A percentile compares a stretch with the other conserved stretches of the same genome.
phyloP scores from a whole-genome alignment of 768 basidiomycete genomes.

The Hortiboletus flavorubellus region DNA sequence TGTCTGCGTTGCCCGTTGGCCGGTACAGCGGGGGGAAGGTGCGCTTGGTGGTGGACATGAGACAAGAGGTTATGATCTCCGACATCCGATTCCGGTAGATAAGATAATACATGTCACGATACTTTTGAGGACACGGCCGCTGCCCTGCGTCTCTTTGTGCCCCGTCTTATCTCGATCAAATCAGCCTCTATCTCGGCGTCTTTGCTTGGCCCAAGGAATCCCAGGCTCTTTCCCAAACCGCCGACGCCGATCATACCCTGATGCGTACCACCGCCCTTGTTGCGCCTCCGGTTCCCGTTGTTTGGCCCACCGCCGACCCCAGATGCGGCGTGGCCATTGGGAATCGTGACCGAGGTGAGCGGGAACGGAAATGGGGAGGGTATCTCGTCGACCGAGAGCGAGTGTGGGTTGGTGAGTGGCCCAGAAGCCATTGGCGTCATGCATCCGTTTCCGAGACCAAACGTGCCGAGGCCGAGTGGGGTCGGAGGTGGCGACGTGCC shows the following conservation, averaged over 20 bases:
- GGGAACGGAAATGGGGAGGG: conserved; percentile 82
- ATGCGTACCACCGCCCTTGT: conserved; percentile 53
- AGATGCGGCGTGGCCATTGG: conserved; percentile 32
- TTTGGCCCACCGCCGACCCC: conserved; percentile 39
- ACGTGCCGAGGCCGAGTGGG: conserved; percentile 44
- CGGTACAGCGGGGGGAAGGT: conserved; percentile 59
- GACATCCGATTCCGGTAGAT: conserved; percentile 26
- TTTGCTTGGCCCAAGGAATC: conserved; percentile 52
- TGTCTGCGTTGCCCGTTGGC: conserved; percentile 47
- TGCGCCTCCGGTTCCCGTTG: conserved; percentile 39
- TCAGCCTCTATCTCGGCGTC: conserved; percentile 74
- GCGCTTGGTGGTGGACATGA: conserved; percentile 22
- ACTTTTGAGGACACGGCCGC: conserved; percentile 32
- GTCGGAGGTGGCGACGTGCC: conserved; percentile 78
- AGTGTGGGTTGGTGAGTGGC: conserved; percentile 77
- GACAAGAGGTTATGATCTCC: conserved; percentile 11
- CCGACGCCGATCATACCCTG: conserved; percentile 54
- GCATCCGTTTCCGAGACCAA: conserved; percentile 36
- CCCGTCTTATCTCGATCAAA: conserved; percentile 73
- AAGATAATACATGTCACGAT: conserved; percentile 29
- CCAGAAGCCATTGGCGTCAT: conserved; percentile 63
- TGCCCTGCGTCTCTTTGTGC: conserved; percentile 53
- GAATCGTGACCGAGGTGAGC: conserved; percentile 53
- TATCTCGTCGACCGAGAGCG: conserved; percentile 81
- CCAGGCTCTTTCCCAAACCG: conserved; percentile 71